Evolutionary conservation across 1,284 basidiomycete genomes (phyloP), one percentile per base, ranked within the genome.

Genomic region (Mycena sp.): DNA sequence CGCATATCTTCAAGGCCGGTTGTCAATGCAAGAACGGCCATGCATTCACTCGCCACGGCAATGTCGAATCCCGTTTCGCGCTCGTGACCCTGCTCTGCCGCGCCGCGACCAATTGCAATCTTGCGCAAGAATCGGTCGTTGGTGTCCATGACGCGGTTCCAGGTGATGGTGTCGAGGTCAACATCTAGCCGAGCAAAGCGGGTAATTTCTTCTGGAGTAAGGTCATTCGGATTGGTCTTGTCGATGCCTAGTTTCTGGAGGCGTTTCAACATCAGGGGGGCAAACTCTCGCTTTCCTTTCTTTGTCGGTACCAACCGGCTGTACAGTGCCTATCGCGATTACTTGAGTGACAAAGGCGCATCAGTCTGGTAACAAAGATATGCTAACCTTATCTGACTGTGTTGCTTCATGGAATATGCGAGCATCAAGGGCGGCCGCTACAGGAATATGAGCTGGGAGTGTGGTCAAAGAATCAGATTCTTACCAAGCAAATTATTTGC

Each of bases 381-480:
- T 25, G 65, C 69, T 43, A 61, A 87, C 88, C 87, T 97, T 98
- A 82, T 99, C 96, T 64, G 91, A 89, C 75, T 98, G 96, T 7
- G 97, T 99, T 4, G 90, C 90, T 78, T 99, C 97, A 77, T 99
- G 97, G 88, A 99, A 98, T 82, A 99, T 98, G 65, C 97, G 92
- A 21, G 98, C 96, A 76, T 99, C 96, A 65, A 99, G 84, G 54
- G 97, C 97, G 64, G 97, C 97, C 63, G 97, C 97, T 92, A 69
- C 25, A 68, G 46, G 35, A 51, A 38, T n/a, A 45, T 63, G 35
- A 58, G 55, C 49, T 32, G 9, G 17, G 25, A 26, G 14, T 37
- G 40, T 28, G 58, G 57, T 21, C 9, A 43, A 19, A 12, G 32
- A 61, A 19, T 48, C 50, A 25, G 46, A 29, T 10, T 65, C 78